phyloP scores from a whole-genome alignment of 257 asterid genomes.

The Gentiana macrophylla region DNA sequence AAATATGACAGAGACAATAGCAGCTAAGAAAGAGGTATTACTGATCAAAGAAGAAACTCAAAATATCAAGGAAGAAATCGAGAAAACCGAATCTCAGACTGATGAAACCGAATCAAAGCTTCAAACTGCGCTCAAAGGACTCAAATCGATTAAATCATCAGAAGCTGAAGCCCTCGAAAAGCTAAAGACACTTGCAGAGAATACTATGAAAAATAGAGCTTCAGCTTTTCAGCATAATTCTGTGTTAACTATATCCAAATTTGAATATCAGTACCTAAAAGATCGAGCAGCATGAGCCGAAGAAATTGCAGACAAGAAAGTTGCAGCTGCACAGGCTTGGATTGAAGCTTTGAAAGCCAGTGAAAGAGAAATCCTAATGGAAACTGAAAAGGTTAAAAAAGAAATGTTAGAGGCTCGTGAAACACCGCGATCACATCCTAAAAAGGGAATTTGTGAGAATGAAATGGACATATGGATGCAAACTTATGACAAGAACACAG shows the following conservation, averaged over 20 bases:
- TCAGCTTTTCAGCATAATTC: constrained; percentile 40
- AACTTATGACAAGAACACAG: constrained; percentile 21
- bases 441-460: constrained; percentile 21
- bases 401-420: constrained; percentile 37
- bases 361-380: constrained; percentile 53
- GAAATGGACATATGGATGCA: constrained; percentile 40
- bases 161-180: constrained; percentile 59
- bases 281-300: constrained; percentile 61
- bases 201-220: constrained; percentile 42
- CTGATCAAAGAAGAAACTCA: constrained; percentile 39
- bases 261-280: constrained; percentile 68
- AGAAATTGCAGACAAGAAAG: constrained; percentile 73
- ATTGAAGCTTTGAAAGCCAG: constrained; percentile 71
- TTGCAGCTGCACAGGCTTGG: constrained; percentile 91
- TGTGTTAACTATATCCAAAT: constrained; percentile 53
- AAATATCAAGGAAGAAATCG: constrained; percentile 33
- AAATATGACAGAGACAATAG: constrained; percentile 40
- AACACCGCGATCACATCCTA: constrained; percentile 24
- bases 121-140: constrained; percentile 47
- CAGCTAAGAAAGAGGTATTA: constrained; percentile 33
- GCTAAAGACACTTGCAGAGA: constrained; percentile 37
- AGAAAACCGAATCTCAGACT: constrained; percentile 44
- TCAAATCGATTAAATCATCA: constrained; percentile 46
- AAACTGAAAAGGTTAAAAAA: constrained; percentile 38
- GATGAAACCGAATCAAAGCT: constrained; percentile 46